A percentile compares a stretch with the other conserved stretches of the same genome.
phyloP scores from a whole-genome alignment of 2,329 filamentous ascomycete species.

The Juglanconis sp. region DNA sequence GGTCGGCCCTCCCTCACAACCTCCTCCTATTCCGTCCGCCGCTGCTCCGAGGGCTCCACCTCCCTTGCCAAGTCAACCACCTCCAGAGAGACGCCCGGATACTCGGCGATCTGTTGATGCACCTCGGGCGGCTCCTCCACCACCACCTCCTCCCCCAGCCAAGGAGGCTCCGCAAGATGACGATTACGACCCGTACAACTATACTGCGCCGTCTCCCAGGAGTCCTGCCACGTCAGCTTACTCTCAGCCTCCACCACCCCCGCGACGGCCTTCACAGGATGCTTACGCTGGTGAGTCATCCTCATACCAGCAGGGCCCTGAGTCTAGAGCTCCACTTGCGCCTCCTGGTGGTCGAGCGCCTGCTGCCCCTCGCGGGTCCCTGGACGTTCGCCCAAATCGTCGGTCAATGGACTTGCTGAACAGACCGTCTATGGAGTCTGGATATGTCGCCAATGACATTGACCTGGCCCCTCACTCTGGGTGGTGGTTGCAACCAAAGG shows the following conservation, averaged over 20 bases:
- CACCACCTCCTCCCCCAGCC: slow-evolving; percentile 50
- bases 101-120: slow-evolving; percentile 65
- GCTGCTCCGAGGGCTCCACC: slow-evolving; percentile 53
- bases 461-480: slow-evolving; percentile 70
- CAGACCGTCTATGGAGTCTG: slow-evolving; percentile 72
- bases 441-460: slow-evolving; percentile 83
- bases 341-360: slow-evolving; percentile 35
- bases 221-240: slow-evolving; percentile 28
- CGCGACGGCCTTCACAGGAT: slow-evolving; percentile 34
- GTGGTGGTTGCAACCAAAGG: slow-evolving; percentile 86
- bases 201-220: slow-evolving; percentile 36
- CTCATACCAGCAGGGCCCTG: slow-evolving; percentile 40
- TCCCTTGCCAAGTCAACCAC: slow-evolving; percentile 61
- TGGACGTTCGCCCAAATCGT: slow-evolving; percentile 30
- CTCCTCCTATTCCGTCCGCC: slow-evolving; percentile 55
- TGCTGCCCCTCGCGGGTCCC: slow-evolving; percentile 42
- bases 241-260: slow-evolving; percentile 29
- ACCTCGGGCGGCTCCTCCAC: slow-evolving; percentile 66
- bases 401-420: slow-evolving; percentile 68
- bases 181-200: slow-evolving; percentile 68
- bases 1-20: slow-evolving; percentile 42
- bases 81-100: slow-evolving; percentile 39
- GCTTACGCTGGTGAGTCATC: slow-evolving; percentile 41
- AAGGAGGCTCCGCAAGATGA: slow-evolving; percentile 48
- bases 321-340: slow-evolving; percentile 43